These are phyloP conservation scores for Plantago elongata DNA, from an alignment of 257 asterid genomes.

Conservation along the genomic window DNA sequence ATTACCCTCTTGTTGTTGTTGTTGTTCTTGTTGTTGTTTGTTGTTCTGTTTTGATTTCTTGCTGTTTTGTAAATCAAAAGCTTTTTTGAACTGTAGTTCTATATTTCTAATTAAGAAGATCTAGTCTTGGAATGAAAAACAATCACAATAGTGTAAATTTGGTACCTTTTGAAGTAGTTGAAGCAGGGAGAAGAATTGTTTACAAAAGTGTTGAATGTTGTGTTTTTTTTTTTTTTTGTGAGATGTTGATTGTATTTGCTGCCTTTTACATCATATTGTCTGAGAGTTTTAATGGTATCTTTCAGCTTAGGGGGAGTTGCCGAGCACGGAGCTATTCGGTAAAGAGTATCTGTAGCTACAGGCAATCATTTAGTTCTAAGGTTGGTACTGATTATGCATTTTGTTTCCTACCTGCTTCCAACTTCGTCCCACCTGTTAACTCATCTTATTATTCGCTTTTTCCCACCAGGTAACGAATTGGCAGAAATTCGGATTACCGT, in stretches of 20 bases:
- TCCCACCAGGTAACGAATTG: constrained; percentile 35
- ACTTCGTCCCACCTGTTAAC: neutral
- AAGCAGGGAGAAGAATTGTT: neutral
- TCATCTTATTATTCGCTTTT: constrained; percentile 18
- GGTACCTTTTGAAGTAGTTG: neutral
- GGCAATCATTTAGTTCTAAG: constrained; percentile 39
- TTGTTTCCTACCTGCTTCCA: constrained; percentile 3
- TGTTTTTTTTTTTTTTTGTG: neutral
- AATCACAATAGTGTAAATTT: neutral
- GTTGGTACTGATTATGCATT: constrained; percentile 29
- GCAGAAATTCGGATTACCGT: constrained; percentile 38
- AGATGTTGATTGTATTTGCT: neutral
- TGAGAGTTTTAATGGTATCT: constrained; percentile 7
- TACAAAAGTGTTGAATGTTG: neutral
- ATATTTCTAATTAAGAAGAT: too few relatives aligned
- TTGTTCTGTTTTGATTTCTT: neutral
- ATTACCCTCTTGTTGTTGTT: constrained; percentile 36
- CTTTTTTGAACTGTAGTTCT: too few relatives aligned
- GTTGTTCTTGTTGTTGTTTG: constrained; percentile 19
- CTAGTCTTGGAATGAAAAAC: too few relatives aligned
- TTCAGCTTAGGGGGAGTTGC: constrained; percentile 40
- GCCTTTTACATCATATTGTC: neutral
- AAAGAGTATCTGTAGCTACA: constrained; percentile 36
- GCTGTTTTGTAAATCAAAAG: too few relatives aligned
- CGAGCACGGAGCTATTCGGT: constrained; percentile 29